Evolutionary conservation across 2,329 filamentous ascomycete species (phyloP), one percentile per base, ranked within the genome.

Genomic region (Aspergillus puulaauensis): DNA sequence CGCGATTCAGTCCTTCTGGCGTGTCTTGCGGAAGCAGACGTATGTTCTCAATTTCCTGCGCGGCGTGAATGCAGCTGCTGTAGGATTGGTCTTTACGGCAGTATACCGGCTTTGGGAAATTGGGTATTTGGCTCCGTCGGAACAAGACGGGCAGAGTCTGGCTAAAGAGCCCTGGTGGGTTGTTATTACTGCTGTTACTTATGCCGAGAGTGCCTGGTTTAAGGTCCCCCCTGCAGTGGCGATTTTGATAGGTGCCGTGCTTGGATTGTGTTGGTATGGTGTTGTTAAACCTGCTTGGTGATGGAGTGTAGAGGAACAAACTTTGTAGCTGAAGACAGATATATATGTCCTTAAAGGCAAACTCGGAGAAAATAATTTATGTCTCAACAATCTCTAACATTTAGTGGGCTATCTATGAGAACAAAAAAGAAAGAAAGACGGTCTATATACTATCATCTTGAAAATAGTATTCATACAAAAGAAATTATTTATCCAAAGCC

Each of bases 51-150:
- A 80, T 15, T 69, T 77, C 0, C 63, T 88, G 9, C 68, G 84
- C 14, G 85, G 86, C 0, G 70, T 87, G 3, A 88, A 87, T 65
- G 83, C 85, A 0, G 77, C 77, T 0, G 86, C 86, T 0, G 83
- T 87, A 0, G 86, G 86, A 0, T 63, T 88, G 41, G 83, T 88
- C 0, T 88, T 85, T 53, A 87, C 85, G 0, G 86, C 85, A 0
- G 84, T 88, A 1, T 88, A 88, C 60, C 75, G 84, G 2, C 70
- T 88, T 6, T 87, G 83, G 83, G 78, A 86, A 70, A 82, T 87
- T 63, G 86, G 86, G 0, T 86, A 80, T 59, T 70, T 88, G 5
- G 82, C 82, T 11, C 73, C 80, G 19, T 73, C 75, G 0, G 79
- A 77, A 17, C 73, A 75, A 55, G 65, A 67, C 2, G 85, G 85